phyloP scores from a whole-genome alignment of 805 yeast species.

The Suhomyces sp. region DNA sequence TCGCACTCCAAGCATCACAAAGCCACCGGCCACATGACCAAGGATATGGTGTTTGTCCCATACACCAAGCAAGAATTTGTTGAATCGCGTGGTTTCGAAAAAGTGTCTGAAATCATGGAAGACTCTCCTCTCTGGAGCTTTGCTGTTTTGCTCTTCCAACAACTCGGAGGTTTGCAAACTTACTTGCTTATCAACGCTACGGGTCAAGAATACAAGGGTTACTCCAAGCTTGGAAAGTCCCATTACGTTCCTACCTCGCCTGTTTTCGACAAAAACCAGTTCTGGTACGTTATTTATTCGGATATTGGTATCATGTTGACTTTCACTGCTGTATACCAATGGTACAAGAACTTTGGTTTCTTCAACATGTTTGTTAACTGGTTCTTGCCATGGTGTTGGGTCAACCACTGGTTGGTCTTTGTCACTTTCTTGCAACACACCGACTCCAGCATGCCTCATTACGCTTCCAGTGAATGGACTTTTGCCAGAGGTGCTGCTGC shows the following conservation, averaged over 20 bases:
- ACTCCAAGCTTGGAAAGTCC: constrained; percentile 46
- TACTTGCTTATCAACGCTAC: constrained; percentile 70
- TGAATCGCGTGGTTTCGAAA: constrained; percentile 32
- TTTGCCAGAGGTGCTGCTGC: constrained; percentile 90
- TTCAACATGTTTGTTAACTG: constrained; percentile 65
- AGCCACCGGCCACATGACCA: constrained; percentile 77
- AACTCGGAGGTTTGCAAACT: constrained; percentile 72
- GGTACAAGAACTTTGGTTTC: constrained; percentile 61
- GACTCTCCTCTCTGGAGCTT: constrained; percentile 75
- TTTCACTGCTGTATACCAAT: constrained; percentile 50
- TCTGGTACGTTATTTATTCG: constrained; percentile 65
- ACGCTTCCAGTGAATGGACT: constrained; percentile 72
- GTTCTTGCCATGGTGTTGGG: constrained; percentile 73
- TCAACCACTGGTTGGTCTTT: constrained; percentile 88
- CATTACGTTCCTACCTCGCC: constrained; percentile 77
- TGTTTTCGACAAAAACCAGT: constrained; percentile 69
- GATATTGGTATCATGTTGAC: constrained; percentile 68
- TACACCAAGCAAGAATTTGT: constrained; percentile 57
- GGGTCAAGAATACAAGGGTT: constrained; percentile 60
- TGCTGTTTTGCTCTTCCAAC: constrained; percentile 57
- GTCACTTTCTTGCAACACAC: constrained; percentile 85
- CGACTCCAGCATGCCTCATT: constrained; percentile 76
- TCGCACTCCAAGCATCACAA: constrained; percentile 87
- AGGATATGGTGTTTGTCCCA: constrained; percentile 87
- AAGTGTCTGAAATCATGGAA: constrained; percentile 56